phyloP scores from a whole-genome alignment of 2,329 filamentous ascomycete genomes.

The Lecanicillium sp. region DNA sequence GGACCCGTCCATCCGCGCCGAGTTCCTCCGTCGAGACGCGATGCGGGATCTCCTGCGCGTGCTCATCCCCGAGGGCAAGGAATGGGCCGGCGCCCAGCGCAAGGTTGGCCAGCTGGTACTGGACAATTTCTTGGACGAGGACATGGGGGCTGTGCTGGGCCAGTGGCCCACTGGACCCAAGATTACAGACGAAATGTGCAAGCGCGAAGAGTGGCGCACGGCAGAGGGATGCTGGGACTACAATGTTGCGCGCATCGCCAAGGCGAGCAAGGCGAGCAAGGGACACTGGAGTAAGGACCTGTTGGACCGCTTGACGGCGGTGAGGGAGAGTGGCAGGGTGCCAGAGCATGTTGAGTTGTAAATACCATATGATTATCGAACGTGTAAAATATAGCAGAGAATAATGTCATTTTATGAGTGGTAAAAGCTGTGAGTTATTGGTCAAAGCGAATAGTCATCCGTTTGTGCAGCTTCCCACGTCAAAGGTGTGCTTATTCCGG shows the following conservation, averaged over 20 bases:
- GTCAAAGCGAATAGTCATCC: too few relatives aligned
- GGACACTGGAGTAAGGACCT: slow-evolving; percentile 40
- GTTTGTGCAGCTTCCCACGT: too few relatives aligned
- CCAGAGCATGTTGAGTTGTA: slow-evolving; percentile 26
- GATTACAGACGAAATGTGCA: slow-evolving; percentile 28
- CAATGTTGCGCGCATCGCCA: slow-evolving; percentile 34
- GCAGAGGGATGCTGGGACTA: slow-evolving; percentile 53
- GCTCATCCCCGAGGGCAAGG: slow-evolving; percentile 36
- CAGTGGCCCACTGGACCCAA: slow-evolving; percentile 42
- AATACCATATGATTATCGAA: slow-evolving; percentile 7
- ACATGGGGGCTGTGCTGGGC: slow-evolving; percentile 51
- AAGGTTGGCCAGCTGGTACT: slow-evolving; percentile 51
- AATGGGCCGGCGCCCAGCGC: slow-evolving; percentile 43
- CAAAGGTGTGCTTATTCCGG: too few relatives aligned
- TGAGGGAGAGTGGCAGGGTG: slow-evolving; percentile 20
- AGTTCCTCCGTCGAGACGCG: slow-evolving; percentile 48
- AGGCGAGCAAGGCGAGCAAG: slow-evolving; percentile 26
- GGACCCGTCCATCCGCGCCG: slow-evolving; percentile 39
- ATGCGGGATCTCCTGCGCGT: slow-evolving; percentile 48
- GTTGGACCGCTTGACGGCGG: slow-evolving; percentile 23
- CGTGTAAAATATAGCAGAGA: not conserved
- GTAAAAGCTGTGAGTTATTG: too few relatives aligned
- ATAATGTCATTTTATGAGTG: not conserved
- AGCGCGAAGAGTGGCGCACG: slow-evolving; percentile 18
- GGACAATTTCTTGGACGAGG: slow-evolving; percentile 60